A percentile compares a stretch with the other conserved stretches of the same genome.
Conservation (phyloP, 73 alveolate species). For the Vitrella brassicaformis region DNA sequence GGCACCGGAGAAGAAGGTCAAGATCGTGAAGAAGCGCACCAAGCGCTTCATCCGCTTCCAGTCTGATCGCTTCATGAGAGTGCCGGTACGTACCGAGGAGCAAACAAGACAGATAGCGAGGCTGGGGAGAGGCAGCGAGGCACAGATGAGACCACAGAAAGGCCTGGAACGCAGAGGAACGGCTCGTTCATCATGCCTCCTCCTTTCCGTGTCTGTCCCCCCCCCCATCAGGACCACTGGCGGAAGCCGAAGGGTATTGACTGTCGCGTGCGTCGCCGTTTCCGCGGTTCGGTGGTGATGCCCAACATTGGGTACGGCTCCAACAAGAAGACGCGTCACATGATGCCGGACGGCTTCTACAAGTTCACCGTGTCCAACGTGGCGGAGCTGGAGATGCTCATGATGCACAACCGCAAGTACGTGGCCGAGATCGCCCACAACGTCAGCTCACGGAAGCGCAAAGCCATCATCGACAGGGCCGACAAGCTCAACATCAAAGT, state of each 20-base stretch:
- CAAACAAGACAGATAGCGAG: background rate
- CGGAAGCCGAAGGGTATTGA: conserved; percentile 98
- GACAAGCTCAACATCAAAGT: conserved; percentile 80
- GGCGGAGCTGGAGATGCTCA: conserved; percentile 83
- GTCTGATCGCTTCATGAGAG: conserved; percentile 64
- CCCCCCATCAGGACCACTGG: conserved; percentile 84
- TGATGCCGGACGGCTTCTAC: conserved; percentile 81
- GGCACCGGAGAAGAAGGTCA: background rate
- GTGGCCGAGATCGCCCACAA: conserved; percentile 87
- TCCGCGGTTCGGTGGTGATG: conserved; percentile 80
- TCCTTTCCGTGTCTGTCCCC: background rate
- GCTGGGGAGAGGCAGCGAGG: background rate
- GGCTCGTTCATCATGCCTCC: background rate
- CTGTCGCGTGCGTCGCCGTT: conserved; percentile 90
- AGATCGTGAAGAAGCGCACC: background rate
- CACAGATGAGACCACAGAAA: background rate
- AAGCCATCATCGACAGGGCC: conserved; percentile 81
- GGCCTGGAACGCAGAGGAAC: background rate
- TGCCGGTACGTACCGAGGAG: conserved; percentile 29
- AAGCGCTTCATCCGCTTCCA: conserved; percentile 50
- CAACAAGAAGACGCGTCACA: conserved; percentile 80
- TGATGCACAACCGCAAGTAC: conserved; percentile 93
- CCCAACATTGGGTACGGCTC: conserved; percentile 91
- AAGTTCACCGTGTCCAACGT: conserved; percentile 75
- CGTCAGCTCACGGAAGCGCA: conserved; percentile 81